Evolutionary conservation across 805 yeast genomes (phyloP), one percentile per base, ranked within the genome.

Genomic region (Zygotorulaspora sp.): DNA sequence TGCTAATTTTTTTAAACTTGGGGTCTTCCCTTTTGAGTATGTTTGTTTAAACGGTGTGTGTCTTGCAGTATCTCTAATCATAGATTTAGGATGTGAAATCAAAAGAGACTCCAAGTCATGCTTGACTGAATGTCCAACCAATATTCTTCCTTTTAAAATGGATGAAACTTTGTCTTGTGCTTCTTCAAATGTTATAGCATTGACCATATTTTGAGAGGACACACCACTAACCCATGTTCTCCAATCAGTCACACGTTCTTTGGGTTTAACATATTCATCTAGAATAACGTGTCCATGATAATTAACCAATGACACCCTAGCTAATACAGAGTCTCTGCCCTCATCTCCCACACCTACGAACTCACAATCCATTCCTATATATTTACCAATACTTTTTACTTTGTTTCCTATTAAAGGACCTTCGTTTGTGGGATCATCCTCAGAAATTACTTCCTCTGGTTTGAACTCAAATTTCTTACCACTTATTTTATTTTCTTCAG

Each of bases 141-240:
- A 55, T 1, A 81, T 66, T 48, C 74, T 68, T 12, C 69, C 77
- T 2, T 75, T 52, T 2, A 87, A 51, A 5, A 86, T 43, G 1
- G 74, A 69, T 0, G 76, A 58, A 0, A 77, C 80, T 34, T 62
- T 65, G 16, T 63, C 47, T 55, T 83, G 94, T 0, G 90, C 94
- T 16, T 75, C 75, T 46, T 73, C 69, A 51, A 83, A 83, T 1
- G 76, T 44, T 0, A 81, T 70, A 0, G 96, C 96, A 28, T 68
- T 59, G 19, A 65, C 64, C 83, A 89, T 78, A 53, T 81, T 75
- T 2, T 63, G 59, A 0, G 95, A 86, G 2, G 79, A 68, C 2
- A 89, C 75, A 17, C 97, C 97, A 60, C 90, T 80, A 14, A 87
- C 94, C 83, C 88, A 79, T 0, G 97, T 89, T 59, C 97, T 71